Percentiles rank a stretch among this genome's conserved stretches.
These are phyloP conservation scores for Cicer yamashitae DNA, from an alignment of 306 rosid species.

Conservation along the genomic window DNA sequence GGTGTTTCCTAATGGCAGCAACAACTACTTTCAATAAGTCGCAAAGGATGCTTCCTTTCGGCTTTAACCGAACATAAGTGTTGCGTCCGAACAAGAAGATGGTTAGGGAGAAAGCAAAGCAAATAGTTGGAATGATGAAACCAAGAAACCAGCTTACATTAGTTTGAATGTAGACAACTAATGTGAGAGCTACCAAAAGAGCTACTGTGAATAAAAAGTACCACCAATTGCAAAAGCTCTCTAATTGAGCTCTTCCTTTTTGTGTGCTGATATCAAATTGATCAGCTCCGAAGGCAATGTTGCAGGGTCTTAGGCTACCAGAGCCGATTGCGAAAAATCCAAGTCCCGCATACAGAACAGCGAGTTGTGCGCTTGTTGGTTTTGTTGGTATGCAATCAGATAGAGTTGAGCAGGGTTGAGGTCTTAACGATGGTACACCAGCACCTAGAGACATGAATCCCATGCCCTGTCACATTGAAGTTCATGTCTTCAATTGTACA, in stretches of 20 bases:
- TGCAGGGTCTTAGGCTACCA: slow-evolving; percentile 72
- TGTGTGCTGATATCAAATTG: slow-evolving; percentile 61
- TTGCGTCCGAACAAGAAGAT: slow-evolving; percentile 52
- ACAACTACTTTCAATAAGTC: slow-evolving; percentile 51
- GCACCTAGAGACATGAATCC: slow-evolving; percentile 55
- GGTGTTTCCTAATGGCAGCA: slow-evolving; percentile 49
- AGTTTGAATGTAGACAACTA: slow-evolving; percentile 59
- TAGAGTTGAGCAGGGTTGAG: slow-evolving; percentile 46
- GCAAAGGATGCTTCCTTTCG: slow-evolving; percentile 54
- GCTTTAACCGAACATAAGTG: slow-evolving; percentile 46
- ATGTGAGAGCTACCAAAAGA: slow-evolving; percentile 61
- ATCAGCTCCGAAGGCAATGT: slow-evolving; percentile 79
- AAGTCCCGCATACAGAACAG: slow-evolving; percentile 52
- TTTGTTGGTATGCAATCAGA: slow-evolving; percentile 50
- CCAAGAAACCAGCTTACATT: slow-evolving; percentile 64
- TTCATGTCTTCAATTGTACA: slow-evolving; percentile 26
- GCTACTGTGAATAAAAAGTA: slow-evolving; percentile 59
- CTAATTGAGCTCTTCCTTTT: slow-evolving; percentile 60
- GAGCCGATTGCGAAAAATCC: slow-evolving; percentile 58
- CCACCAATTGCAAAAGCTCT: slow-evolving; percentile 77
- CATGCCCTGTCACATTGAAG: slow-evolving; percentile 58
- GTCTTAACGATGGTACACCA: slow-evolving; percentile 52
- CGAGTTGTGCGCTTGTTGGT: slow-evolving; percentile 46
- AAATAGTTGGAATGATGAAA: slow-evolving; percentile 57
- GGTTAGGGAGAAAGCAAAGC: slow-evolving; percentile 52